Conservation (phyloP, 352 stramenopile species). For the Phytophthora sp. region DNA sequence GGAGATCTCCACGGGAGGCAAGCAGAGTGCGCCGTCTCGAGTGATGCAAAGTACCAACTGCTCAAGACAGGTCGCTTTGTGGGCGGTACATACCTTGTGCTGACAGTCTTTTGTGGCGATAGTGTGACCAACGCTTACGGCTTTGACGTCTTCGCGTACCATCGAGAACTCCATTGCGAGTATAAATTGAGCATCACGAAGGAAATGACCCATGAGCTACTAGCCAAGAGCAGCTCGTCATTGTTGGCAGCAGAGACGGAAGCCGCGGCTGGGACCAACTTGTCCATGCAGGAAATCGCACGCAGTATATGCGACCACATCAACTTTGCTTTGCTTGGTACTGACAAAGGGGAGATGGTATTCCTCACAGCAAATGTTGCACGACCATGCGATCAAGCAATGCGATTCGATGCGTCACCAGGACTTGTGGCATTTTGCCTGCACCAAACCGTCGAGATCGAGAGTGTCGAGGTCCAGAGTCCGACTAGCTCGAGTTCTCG, state of each 20-base stretch:
- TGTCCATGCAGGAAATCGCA: conserved; percentile 77
- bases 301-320: conserved; percentile 67
- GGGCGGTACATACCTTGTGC: conserved; percentile 63
- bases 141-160: conserved; percentile 67
- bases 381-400: conserved; percentile 21
- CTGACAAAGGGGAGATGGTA: conserved; percentile 48
- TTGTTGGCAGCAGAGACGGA: conserved; percentile 60
- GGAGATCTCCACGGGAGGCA: conserved; percentile 39
- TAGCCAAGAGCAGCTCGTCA: conserved; percentile 63
- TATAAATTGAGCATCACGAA: conserved; percentile 65
- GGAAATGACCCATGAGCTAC: conserved; percentile 63
- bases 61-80: conserved; percentile 74
- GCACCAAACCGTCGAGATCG: conserved; percentile 42
- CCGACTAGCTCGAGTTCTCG: not conserved
- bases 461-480: not conserved
- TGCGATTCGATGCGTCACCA: conserved; percentile 33
- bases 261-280: conserved; percentile 68
- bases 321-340: conserved; percentile 48
- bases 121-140: conserved; percentile 70
- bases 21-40: conserved; percentile 26
- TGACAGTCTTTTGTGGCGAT: conserved; percentile 76
- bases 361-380: conserved; percentile 49
- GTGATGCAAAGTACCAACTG: conserved; percentile 57
- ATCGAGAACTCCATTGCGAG: conserved; percentile 53
- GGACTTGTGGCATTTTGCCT: conserved; percentile 48